Percentiles rank a stretch among this genome's conserved stretches.
These are phyloP conservation scores for Porcisia deanei DNA, from an alignment of 208 protist genomes.

Conservation along the genomic window DNA sequence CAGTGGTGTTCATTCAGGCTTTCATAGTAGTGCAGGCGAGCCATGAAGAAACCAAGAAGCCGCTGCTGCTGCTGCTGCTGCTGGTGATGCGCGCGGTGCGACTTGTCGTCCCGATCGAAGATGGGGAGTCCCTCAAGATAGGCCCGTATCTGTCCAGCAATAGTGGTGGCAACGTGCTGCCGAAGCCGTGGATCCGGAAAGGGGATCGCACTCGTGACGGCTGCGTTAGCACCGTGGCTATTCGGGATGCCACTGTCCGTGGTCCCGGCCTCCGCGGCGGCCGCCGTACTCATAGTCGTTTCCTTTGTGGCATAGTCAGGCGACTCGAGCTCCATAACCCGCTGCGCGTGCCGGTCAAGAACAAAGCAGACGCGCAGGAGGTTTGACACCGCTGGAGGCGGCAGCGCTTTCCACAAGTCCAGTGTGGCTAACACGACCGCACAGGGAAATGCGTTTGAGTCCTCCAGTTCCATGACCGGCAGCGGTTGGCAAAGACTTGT, in stretches of 20 bases:
- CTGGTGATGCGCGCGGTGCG: not conserved
- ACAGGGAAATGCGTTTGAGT: slow-evolving; percentile 24
- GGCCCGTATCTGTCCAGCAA: slow-evolving; percentile 9
- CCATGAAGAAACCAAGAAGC: slow-evolving; percentile 41
- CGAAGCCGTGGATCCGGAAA: slow-evolving; percentile 23
- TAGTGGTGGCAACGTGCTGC: slow-evolving; percentile 16
- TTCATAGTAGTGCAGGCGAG: slow-evolving; percentile 42
- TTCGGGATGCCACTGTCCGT: not conserved
- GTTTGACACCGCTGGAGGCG: slow-evolving; percentile 37
- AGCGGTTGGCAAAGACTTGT: slow-evolving; percentile 11
- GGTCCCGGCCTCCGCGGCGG: slow-evolving; percentile 1
- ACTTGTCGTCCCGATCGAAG: not conserved
- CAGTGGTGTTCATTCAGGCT: slow-evolving; percentile 38
- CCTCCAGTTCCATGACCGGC: slow-evolving; percentile 1
- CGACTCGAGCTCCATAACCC: slow-evolving; percentile 36
- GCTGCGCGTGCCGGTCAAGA: slow-evolving; percentile 53
- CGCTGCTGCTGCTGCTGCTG: slow-evolving; percentile 25
- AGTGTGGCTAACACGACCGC: slow-evolving; percentile 35
- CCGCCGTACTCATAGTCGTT: not conserved
- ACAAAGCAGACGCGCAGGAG: slow-evolving; percentile 57
- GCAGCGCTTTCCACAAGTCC: slow-evolving; percentile 58
- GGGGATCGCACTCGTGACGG: slow-evolving; percentile 12
- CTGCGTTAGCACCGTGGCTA: not conserved
- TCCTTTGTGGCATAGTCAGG: slow-evolving; percentile 27
- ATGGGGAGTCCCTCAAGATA: slow-evolving; percentile 16